Percentiles rank a stretch among this genome's conserved stretches.
These are phyloP conservation scores for Gnomoniopsis sp. DNA, from an alignment of 2,329 filamentous ascomycete genomes.

Conservation along the genomic window DNA sequence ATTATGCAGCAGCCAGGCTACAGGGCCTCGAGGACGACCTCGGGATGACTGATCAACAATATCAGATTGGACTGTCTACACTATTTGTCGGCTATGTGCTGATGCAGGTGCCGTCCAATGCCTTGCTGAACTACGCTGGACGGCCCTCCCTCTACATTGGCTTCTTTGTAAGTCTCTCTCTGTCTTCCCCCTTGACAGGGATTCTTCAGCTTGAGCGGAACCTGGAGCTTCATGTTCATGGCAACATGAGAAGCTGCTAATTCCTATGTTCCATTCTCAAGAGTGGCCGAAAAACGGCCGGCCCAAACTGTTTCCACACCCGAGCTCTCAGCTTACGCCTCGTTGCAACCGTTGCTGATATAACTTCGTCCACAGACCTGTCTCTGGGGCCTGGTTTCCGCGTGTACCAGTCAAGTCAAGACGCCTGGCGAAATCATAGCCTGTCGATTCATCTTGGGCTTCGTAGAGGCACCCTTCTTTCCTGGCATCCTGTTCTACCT, in stretches of 20 bases:
- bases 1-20: slow-evolving; percentile 42
- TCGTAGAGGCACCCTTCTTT: slow-evolving; percentile 39
- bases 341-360: neutral
- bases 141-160: slow-evolving; percentile 30
- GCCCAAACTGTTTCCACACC: neutral
- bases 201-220: neutral
- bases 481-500: slow-evolving; percentile 29
- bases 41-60: slow-evolving; percentile 29
- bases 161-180: slow-evolving; percentile 30
- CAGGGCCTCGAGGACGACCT: slow-evolving; percentile 41
- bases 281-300: too few relatives aligned
- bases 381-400: slow-evolving; percentile 20
- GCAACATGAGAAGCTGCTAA: too few relatives aligned
- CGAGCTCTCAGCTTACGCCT: neutral
- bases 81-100: slow-evolving; percentile 27
- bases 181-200: slow-evolving; percentile 4
- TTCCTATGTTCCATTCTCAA: too few relatives aligned
- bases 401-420: slow-evolving; percentile 30
- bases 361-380: neutral
- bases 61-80: slow-evolving; percentile 30
- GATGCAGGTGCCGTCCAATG: slow-evolving; percentile 25
- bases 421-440: slow-evolving; percentile 31
- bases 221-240: too few relatives aligned
- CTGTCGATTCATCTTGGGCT: slow-evolving; percentile 35
- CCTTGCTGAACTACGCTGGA: slow-evolving; percentile 29